Base-by-base conservation (phyloP, 176 grass and related monocot species). In the Triticum dicoccoides region DNA sequence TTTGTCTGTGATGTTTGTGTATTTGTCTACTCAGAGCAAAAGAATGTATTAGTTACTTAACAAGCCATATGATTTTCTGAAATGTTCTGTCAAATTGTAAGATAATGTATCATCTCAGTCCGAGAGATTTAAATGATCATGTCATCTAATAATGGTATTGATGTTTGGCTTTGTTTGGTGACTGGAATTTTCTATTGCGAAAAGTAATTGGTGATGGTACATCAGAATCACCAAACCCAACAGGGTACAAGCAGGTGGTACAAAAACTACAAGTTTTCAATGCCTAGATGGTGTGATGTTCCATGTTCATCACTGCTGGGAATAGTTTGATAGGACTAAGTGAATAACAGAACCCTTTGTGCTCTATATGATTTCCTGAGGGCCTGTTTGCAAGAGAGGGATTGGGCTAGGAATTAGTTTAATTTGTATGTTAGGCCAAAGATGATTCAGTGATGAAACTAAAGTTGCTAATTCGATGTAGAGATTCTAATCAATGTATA, bases 301-400 rank as follows among this genome's bases (percentile, higher is more conserved):
- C 34, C 73, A 42, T 90, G 10, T 41, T 30, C 8, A 18, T 73
- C 45, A 79, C 17, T 66, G 29, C 54, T 69, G 37, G 62, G 59
- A 80, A 62, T 80, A 83, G 27, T 61, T 58, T 79, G 33, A 65
- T 65, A 54, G 11, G 39, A 77, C 38, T 72, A 68, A 27, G 41
- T 42, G 64, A 81, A 23, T 64, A 68, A 17, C 34, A 64, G 4
- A 85, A 69, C 13, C 27, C 3, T 79, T 15, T 72, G 11, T 78
- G 61, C 71, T 68, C 51, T 81, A 49, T 76, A 35, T 88, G 13
- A 78, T 68, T 68, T 86, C 37, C 5, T 33, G 2, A 83, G 27
- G 45, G 12, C 61, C 25, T 85, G 56, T 65, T 52, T 77, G 30
- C n/a, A 86, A 34, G 70, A 64, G 82, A 25, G 33, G 56, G 18